A percentile compares a stretch with the other conserved stretches of the same genome.
Evolutionary conservation across 2,329 filamentous ascomycete genomes (phyloP).

Genomic region (Calonectria pseudoturangicola): DNA sequence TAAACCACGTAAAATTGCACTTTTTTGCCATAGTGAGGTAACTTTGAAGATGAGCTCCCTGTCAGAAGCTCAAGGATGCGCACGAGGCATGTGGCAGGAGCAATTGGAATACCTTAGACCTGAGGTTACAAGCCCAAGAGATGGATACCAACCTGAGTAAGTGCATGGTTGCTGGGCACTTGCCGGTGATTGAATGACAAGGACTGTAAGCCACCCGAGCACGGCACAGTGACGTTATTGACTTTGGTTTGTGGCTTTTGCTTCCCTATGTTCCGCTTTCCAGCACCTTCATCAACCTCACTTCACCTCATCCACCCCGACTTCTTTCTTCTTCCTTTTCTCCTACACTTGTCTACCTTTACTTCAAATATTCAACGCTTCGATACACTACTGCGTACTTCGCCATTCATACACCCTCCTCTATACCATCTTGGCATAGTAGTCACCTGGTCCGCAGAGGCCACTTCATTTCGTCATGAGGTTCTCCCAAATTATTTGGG

Average conservation of each 20-base stretch:
- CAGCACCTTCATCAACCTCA: not conserved
- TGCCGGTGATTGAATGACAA: slow-evolving; percentile 21
- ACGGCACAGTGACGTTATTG: slow-evolving; percentile 40
- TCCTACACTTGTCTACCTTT: not conserved
- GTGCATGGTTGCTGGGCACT: not conserved
- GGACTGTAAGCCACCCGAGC: slow-evolving; percentile 22
- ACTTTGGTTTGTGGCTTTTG: slow-evolving; percentile 36
- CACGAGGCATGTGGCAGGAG: not conserved
- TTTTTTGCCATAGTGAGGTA: not conserved
- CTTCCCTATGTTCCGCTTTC: not conserved
- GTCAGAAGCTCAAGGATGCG: not conserved
- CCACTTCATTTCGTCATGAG: slow-evolving; percentile 77
- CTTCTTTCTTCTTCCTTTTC: not conserved
- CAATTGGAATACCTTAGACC: not conserved
- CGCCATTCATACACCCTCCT: not conserved
- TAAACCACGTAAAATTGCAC: not conserved
- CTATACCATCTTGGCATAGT: slow-evolving; percentile 24
- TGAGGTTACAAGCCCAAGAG: not conserved
- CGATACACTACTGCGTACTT: not conserved
- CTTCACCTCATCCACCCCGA: slow-evolving; percentile 1
- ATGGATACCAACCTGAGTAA: not conserved
- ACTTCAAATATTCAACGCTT: not conserved
- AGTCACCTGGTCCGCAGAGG: slow-evolving; percentile 14
- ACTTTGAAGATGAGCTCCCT: not conserved
- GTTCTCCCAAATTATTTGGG: slow-evolving; percentile 81